phyloP scores from a whole-genome alignment of 192 early-diverging fungal species.

The Haplosporangium gracile region DNA sequence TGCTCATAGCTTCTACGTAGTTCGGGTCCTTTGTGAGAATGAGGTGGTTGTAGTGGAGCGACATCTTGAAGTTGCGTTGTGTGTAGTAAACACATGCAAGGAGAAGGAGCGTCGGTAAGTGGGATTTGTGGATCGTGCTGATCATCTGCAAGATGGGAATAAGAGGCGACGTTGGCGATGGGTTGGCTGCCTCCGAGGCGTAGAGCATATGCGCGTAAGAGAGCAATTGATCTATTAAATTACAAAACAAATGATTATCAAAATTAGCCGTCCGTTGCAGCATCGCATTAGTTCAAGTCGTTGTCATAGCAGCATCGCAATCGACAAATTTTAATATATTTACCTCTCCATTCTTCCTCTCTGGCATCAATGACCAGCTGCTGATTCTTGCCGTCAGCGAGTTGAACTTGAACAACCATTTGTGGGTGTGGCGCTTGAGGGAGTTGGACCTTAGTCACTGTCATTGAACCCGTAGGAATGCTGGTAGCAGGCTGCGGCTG shows the following conservation, averaged over 20 bases:
- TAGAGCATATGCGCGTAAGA: conserved; percentile 75
- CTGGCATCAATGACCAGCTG: conserved; percentile 40
- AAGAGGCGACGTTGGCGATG: conserved; percentile 66
- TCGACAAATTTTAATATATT: conserved; percentile 3
- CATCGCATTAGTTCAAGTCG: background rate
- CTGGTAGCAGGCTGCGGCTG: conserved; percentile 29
- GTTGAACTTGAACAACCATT: conserved; percentile 47
- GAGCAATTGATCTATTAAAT: conserved; percentile 66
- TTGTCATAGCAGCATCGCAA: background rate
- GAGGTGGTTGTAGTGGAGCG: conserved; percentile 83
- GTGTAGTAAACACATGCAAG: conserved; percentile 92
- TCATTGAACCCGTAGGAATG: conserved; percentile 23
- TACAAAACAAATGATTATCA: background rate
- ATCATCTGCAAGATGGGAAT: conserved; percentile 64
- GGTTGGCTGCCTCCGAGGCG: conserved; percentile 64
- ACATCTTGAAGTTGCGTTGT: conserved; percentile 76
- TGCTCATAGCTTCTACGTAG: conserved; percentile 93
- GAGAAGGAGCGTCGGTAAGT: conserved; percentile 88
- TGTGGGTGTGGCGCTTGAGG: conserved; percentile 20
- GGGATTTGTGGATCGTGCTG: conserved; percentile 60
- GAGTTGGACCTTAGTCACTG: conserved; percentile 36
- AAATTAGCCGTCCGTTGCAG: background rate
- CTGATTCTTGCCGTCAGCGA: conserved; percentile 40
- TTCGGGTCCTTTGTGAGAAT: conserved; percentile 86
- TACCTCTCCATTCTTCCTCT: conserved; percentile 48